Base-by-base conservation (phyloP, 2,329 filamentous ascomycete genomes). In the Trichoderma sp. region DNA sequence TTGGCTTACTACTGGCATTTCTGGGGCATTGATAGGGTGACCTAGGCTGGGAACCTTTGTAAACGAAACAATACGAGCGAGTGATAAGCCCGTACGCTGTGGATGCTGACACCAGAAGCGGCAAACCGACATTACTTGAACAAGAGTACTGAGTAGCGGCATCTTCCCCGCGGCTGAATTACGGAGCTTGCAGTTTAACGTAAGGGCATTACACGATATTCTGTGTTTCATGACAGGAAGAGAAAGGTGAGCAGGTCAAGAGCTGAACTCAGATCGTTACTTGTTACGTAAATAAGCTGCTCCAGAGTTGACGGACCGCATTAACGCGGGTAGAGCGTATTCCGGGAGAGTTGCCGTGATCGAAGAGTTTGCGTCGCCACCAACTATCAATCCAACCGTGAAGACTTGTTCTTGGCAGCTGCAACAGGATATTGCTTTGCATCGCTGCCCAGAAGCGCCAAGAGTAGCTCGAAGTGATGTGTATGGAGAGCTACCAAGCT, bases 21-120 rank as follows among this genome's bases (percentile, higher is more conserved):
- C 50, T 56, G 50, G 50, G 50, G 50, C 50, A 56, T 24, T 56
- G 50, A 21, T 56, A 24, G 66, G 65, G 45, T 27, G 38, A 9
- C 50, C 31, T 59, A 53, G 31, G 50, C 33, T 38, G 53, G 67
- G 67, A 71, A 71, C 67, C 67, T 71, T 71, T 71, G 67, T 71
- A 71, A 69, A 60, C 33, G 24, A 29, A 18, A 60, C 21, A 11
- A 71, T 59, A 71, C 24, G 33, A 21, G 24, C 50, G 31, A 60
- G 66, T 59, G 21, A 29, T 38, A 59, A 38, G 33, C 21, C 33
- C 21, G 53, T 27, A 2, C 14, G 18, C 21, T n/a, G 16, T 59
- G 66, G 66, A 29, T 41, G 21, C 66, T 29, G 31, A 29, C 21
- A 9, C 50, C 33, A 59, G 31, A 69, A 59, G 31, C 67, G 21